phyloP scores from a whole-genome alignment of 352 stramenopile species.

The Stramenopiles sp. region DNA sequence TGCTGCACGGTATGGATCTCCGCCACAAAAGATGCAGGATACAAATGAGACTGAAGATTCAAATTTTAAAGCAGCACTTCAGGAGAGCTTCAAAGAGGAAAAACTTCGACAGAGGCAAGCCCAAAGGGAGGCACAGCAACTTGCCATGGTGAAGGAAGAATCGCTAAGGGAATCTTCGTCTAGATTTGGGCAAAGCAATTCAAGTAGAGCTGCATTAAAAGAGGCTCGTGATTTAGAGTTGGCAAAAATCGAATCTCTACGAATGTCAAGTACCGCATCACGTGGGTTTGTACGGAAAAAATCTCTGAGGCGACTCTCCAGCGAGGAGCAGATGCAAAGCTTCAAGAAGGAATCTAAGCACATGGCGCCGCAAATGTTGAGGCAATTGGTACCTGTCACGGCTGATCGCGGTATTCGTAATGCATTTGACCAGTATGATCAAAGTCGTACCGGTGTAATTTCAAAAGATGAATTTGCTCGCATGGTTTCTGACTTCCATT shows the following conservation, averaged over 20 bases:
- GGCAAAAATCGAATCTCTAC: neutral
- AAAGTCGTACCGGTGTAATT: neutral
- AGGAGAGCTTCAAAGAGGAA: neutral
- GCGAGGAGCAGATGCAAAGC: neutral
- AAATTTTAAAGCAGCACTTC: neutral
- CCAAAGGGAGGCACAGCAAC: neutral
- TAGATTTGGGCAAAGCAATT: neutral
- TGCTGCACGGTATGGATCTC: neutral
- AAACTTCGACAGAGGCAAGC: neutral
- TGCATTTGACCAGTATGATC: neutral
- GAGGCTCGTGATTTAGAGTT: neutral
- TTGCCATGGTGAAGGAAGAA: neutral
- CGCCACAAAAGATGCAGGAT: neutral
- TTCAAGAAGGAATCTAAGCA: neutral
- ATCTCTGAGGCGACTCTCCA: neutral
- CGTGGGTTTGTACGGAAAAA: neutral
- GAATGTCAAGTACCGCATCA: neutral
- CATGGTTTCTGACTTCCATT: neutral
- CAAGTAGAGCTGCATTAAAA: neutral
- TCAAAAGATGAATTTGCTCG: conserved; percentile 7
- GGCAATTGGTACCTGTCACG: conserved; percentile 1
- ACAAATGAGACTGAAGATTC: neutral
- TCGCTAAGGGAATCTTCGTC: neutral
- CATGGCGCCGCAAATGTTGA: neutral
- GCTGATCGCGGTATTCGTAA: neutral